Evolutionary conservation across 2,329 filamentous ascomycete genomes (phyloP).

Genomic region (Nemania abortiva): DNA sequence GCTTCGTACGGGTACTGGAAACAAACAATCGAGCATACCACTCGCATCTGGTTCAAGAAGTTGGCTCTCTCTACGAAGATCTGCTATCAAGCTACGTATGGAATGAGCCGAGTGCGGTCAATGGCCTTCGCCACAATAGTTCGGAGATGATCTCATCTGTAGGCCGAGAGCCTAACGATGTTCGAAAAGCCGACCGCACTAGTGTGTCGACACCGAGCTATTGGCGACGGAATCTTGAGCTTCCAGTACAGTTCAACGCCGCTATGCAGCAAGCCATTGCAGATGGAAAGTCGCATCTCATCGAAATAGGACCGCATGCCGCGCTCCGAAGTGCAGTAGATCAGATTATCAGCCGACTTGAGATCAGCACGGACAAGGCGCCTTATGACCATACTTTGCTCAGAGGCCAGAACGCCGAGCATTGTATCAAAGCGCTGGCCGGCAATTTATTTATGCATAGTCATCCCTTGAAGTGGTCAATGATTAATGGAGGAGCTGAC

Average conservation of each 20-base stretch:
- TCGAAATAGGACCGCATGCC: conserved; percentile 2
- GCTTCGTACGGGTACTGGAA: not conserved
- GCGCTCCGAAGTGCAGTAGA: not conserved
- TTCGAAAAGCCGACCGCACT: not conserved
- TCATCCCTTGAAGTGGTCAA: not conserved
- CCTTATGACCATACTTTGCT: not conserved
- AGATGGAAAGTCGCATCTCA: not conserved
- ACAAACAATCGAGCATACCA: not conserved
- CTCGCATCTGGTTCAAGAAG: conserved; percentile 1
- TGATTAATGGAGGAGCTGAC: not conserved
- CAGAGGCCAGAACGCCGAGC: not conserved
- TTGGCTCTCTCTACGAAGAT: not conserved
- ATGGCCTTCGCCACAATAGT: no score
- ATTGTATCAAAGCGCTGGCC: not conserved
- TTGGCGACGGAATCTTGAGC: not conserved
- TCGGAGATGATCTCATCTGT: not conserved
- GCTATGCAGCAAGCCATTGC: not conserved
- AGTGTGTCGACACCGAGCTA: not conserved
- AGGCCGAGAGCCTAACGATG: not conserved
- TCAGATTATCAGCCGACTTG: not conserved
- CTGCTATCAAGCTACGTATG: not conserved
- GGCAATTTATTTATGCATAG: not conserved
- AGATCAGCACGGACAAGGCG: not conserved
- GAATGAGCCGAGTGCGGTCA: no score
- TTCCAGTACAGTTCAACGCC: not conserved